Conservation (phyloP, 768 basidiomycete genomes). For the Rossbeevera mucosa region DNA sequence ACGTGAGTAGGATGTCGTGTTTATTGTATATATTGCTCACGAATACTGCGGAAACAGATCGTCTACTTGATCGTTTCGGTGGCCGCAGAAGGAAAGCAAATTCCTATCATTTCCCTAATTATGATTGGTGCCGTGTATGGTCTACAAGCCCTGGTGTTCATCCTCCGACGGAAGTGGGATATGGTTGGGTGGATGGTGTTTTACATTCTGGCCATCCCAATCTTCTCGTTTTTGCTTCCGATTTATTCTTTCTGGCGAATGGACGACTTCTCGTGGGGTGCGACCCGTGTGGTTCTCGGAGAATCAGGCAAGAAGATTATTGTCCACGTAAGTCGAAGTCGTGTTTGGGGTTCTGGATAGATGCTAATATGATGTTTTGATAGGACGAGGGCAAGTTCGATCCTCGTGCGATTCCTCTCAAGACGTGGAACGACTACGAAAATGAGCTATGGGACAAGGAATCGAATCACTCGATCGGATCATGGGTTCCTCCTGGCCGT, state of each 20-base stretch:
- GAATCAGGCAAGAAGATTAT: slow-evolving; percentile 95
- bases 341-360: neutral
- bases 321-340: slow-evolving; percentile 65
- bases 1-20: slow-evolving; percentile 51
- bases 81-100: slow-evolving; percentile 54
- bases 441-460: slow-evolving; percentile 98
- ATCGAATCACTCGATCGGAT: slow-evolving; percentile 91
- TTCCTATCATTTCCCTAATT: slow-evolving; percentile 80
- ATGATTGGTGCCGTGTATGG: slow-evolving; percentile 96
- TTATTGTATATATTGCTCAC: slow-evolving; percentile 4
- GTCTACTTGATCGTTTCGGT: slow-evolving; percentile 85
- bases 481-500: slow-evolving; percentile 80
- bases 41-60: slow-evolving; percentile 44
- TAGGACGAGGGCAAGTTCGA: slow-evolving; percentile 99
- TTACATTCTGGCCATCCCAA: slow-evolving; percentile 92
- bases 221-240: slow-evolving; percentile 90
- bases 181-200: slow-evolving; percentile 98
- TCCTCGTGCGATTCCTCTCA: slow-evolving; percentile 86
- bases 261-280: slow-evolving; percentile 98
- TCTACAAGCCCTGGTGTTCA: slow-evolving; percentile 86
- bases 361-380: slow-evolving; percentile 1
- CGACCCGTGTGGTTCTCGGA: slow-evolving; percentile 86
- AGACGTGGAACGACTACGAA: slow-evolving; percentile 96
- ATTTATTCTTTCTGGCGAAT: slow-evolving; percentile 96
- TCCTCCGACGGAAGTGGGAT: slow-evolving; percentile 93